Percentiles rank a stretch among this genome's conserved stretches.
These are phyloP conservation scores for Prunus yedoensis DNA, from an alignment of 331 rosid species.

Conservation along the genomic window DNA sequence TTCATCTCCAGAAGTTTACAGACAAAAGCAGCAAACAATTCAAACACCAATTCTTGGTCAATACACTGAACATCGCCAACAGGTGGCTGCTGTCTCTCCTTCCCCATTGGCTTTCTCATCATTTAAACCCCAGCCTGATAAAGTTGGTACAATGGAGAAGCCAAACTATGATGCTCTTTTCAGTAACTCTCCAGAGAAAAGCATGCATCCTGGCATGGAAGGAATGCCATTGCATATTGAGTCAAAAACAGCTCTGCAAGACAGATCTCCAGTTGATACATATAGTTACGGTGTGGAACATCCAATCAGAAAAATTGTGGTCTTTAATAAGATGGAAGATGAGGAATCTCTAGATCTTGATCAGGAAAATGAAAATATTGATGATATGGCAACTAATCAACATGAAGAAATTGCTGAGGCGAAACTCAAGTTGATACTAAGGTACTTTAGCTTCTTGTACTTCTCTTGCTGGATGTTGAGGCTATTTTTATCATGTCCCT, in stretches of 20 bases:
- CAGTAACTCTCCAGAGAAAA: conserved; percentile 37
- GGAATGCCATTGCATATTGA: conserved; percentile 38
- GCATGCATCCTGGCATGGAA: conserved; percentile 34
- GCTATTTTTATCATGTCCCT: conserved; percentile 13
- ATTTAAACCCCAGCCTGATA: conserved; percentile 40
- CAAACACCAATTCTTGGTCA: conserved; percentile 22
- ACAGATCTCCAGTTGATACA: conserved; percentile 30
- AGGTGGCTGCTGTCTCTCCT: conserved; percentile 22
- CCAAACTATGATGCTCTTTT: conserved; percentile 33
- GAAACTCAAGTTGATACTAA: conserved; percentile 74
- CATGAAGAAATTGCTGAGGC: conserved; percentile 69
- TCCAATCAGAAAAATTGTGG: conserved; percentile 31
- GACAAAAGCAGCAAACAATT: conserved; percentile 9
- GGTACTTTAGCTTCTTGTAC: conserved; percentile 45
- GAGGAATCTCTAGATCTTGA: conserved; percentile 37
- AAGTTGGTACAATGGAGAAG: conserved; percentile 32
- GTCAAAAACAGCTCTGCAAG: conserved; percentile 42
- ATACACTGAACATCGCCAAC: conserved; percentile 35
- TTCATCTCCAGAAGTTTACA: neutral
- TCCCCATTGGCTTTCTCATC: conserved; percentile 39
- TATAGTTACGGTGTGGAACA: conserved; percentile 27
- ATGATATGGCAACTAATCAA: conserved; percentile 32
- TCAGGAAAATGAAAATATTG: conserved; percentile 40
- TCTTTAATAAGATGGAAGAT: conserved; percentile 28
- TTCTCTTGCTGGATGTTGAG: conserved; percentile 12